Evolutionary conservation across 2,329 filamentous ascomycete genomes (phyloP).

Genomic region (Talaromyces marneffei): DNA sequence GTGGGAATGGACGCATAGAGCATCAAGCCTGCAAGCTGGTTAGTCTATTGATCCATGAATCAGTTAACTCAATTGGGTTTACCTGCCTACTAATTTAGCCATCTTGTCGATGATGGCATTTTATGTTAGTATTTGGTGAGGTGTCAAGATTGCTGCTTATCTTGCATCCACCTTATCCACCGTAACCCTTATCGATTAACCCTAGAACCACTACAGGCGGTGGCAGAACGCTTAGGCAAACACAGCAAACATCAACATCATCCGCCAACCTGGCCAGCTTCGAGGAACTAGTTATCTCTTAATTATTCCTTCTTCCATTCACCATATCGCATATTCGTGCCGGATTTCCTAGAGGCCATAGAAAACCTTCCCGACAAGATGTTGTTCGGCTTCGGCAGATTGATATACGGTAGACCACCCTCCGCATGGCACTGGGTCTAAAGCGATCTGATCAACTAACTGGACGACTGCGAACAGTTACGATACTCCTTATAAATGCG

Average conservation of each 20-base stretch:
- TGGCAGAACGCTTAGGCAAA: constrained; percentile 5
- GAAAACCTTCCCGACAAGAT: constrained; percentile 40
- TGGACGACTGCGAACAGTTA: constrained; percentile 29
- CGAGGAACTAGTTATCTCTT: not conserved
- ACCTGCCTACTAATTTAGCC: constrained; percentile 8
- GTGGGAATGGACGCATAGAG: constrained; percentile 53
- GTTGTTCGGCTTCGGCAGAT: constrained; percentile 62
- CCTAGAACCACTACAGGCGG: not conserved
- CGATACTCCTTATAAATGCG: constrained; percentile 84
- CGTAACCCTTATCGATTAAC: not conserved
- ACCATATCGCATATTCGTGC: not conserved
- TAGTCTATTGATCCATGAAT: not conserved
- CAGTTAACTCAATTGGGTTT: not conserved
- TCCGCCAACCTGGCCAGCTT: constrained; percentile 13
- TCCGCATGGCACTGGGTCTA: not conserved
- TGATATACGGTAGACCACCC: constrained; percentile 61
- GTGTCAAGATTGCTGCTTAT: not conserved
- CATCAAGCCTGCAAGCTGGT: constrained; percentile 14
- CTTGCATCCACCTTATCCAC: too few species aligned
- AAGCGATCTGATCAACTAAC: not conserved
- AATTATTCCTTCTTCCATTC: not conserved
- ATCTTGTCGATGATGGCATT: constrained; percentile 13
- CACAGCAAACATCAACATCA: constrained; percentile 10
- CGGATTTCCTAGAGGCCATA: not conserved
- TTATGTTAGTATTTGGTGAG: not conserved